Percentiles rank a stretch among this genome's conserved stretches.
Conservation (phyloP, 2,329 filamentous ascomycete species). For the Fusarium napiforme region DNA sequence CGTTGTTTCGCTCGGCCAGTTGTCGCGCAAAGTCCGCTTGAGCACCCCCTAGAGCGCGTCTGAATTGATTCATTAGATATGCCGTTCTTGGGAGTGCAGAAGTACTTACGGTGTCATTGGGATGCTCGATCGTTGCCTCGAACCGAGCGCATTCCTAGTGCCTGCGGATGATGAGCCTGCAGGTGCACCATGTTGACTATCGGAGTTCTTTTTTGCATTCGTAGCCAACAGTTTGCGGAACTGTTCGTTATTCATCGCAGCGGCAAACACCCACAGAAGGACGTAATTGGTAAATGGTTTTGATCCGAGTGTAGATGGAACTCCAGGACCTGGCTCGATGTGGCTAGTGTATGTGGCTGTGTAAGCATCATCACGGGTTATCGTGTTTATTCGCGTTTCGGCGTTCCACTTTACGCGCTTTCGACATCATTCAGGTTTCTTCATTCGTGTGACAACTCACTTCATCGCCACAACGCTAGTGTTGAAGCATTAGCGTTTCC, state of each 20-base stretch:
- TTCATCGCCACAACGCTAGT: not conserved
- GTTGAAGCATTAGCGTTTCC: not conserved
- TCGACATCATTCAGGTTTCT: conserved; percentile 17
- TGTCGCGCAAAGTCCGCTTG: conserved; percentile 84
- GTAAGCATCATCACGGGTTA: conserved; percentile 50
- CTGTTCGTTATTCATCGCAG: conserved; percentile 90
- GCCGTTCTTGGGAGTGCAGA: not conserved
- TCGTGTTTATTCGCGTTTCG: conserved; percentile 51
- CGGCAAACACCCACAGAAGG: not conserved
- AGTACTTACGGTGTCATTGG: conserved; percentile 88
- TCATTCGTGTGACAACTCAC: not conserved
- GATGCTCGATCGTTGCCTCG: conserved; percentile 81
- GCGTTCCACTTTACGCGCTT: conserved; percentile 53
- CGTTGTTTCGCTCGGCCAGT: conserved; percentile 76
- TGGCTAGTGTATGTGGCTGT: conserved; percentile 40
- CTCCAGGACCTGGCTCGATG: conserved; percentile 24
- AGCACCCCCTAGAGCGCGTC: conserved; percentile 68
- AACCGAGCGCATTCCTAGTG: conserved; percentile 71
- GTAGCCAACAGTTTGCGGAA: conserved; percentile 82
- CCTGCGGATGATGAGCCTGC: conserved; percentile 43
- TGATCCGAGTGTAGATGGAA: not conserved
- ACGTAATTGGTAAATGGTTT: not conserved
- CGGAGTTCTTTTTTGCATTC: conserved; percentile 54
- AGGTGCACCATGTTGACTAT: conserved; percentile 60
- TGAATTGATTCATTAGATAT: conserved; percentile 49